Percentiles rank a stretch among this genome's conserved stretches.
Evolutionary conservation across 208 protist genomes (phyloP).

Genomic region (Leishmania braziliensis): DNA sequence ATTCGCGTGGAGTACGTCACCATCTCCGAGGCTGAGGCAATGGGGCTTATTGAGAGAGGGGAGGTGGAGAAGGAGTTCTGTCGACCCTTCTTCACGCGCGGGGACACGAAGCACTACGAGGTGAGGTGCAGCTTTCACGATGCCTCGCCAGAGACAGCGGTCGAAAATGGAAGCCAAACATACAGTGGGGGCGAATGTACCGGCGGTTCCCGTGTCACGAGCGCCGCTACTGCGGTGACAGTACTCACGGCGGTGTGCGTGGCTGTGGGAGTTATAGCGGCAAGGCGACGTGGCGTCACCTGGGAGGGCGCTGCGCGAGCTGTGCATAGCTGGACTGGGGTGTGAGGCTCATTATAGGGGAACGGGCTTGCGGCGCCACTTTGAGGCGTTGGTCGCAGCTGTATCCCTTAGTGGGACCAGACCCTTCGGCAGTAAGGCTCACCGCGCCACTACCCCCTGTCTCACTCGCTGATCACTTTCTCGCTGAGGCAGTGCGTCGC

Average conservation of each 20-base stretch:
- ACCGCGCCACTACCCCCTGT: not conserved
- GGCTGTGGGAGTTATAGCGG: slow-evolving; percentile 1
- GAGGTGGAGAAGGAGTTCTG: slow-evolving; percentile 43
- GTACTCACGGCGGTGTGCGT: not conserved
- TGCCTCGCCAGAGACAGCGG: not conserved
- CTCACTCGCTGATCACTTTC: not conserved
- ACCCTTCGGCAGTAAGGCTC: not conserved
- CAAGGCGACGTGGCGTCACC: not conserved
- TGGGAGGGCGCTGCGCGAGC: not conserved
- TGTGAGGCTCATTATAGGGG: not conserved
- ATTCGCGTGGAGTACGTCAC: slow-evolving; percentile 61
- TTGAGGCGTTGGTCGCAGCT: not conserved
- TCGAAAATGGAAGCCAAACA: slow-evolving; percentile 8
- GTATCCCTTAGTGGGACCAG: not conserved
- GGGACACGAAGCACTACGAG: slow-evolving; percentile 36
- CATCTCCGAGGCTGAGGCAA: slow-evolving; percentile 33
- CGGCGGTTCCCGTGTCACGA: not conserved
- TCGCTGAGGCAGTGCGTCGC: not conserved
- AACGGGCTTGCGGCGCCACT: not conserved
- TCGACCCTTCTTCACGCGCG: slow-evolving; percentile 40
- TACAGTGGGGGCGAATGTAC: not conserved
- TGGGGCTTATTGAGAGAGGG: slow-evolving; percentile 15
- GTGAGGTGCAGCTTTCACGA: slow-evolving; percentile 32
- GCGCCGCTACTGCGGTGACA: not conserved
- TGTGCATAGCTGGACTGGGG: slow-evolving; percentile 8